These are phyloP conservation scores for Clarireedia hainanense DNA, from an alignment of 2,329 filamentous ascomycete genomes.

Conservation along the genomic window DNA sequence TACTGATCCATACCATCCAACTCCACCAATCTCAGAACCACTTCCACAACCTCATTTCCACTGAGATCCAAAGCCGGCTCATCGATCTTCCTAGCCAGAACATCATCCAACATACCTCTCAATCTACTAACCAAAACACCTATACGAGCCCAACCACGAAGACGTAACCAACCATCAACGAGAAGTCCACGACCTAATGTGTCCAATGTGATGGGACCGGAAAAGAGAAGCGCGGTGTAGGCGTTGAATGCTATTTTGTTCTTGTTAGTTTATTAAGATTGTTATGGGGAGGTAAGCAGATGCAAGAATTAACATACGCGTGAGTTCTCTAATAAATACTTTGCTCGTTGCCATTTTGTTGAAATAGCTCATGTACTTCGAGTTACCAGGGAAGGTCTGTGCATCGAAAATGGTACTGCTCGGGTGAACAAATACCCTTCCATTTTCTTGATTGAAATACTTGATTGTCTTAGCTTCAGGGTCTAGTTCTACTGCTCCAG, in stretches of 20 bases:
- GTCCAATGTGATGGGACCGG: slow-evolving; percentile 76
- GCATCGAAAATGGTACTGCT: slow-evolving; percentile 78
- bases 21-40: slow-evolving; percentile 77
- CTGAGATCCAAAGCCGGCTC: slow-evolving; percentile 55
- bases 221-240: slow-evolving; percentile 82
- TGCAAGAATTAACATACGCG: slow-evolving; percentile 51
- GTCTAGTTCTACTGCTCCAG: slow-evolving; percentile 86
- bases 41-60: slow-evolving; percentile 60
- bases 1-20: slow-evolving; percentile 71
- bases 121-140: slow-evolving; percentile 81
- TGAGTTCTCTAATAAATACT: slow-evolving; percentile 84
- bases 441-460: slow-evolving; percentile 81
- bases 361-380: slow-evolving; percentile 82
- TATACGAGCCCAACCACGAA: slow-evolving; percentile 90
- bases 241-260: slow-evolving; percentile 65
- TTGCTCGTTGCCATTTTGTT: slow-evolving; percentile 87
- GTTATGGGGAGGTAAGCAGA: neutral
- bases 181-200: slow-evolving; percentile 79
- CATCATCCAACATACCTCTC: slow-evolving; percentile 76
- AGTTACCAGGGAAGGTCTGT: slow-evolving; percentile 67
- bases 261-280: neutral
- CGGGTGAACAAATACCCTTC: slow-evolving; percentile 88
- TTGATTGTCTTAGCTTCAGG: slow-evolving; percentile 88
- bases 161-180: slow-evolving; percentile 81
- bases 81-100: slow-evolving; percentile 75